Evolutionary conservation across 768 basidiomycete species (phyloP).

Genomic region (Leccinum disarticulatum): DNA sequence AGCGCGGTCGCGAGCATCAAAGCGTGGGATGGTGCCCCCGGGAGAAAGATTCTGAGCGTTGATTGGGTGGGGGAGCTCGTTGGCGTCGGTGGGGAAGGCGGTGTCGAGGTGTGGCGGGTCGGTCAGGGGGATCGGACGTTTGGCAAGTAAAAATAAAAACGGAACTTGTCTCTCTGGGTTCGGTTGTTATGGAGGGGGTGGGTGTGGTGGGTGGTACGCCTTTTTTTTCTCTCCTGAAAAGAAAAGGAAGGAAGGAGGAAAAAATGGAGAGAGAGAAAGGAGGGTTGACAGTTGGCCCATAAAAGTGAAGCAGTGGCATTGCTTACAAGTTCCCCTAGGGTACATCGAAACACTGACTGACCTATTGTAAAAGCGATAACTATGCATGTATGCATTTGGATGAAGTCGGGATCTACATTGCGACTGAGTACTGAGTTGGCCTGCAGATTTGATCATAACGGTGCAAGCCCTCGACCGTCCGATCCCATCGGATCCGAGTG

Average conservation of each 20-base stretch:
- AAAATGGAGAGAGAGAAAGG: neutral
- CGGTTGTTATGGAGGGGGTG: neutral
- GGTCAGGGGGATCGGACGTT: constrained; percentile 29
- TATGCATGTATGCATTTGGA: too few relatives aligned
- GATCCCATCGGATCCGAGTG: too few relatives aligned
- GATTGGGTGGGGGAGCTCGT: constrained; percentile 59
- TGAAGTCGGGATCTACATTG: too few relatives aligned
- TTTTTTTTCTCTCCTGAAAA: neutral
- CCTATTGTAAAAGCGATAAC: neutral
- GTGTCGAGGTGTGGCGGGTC: constrained; percentile 63
- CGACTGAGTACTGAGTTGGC: too few relatives aligned
- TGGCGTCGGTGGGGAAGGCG: constrained; percentile 63
- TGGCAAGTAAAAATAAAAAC: neutral
- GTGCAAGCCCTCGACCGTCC: too few relatives aligned
- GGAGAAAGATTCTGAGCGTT: constrained; percentile 57
- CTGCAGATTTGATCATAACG: too few relatives aligned
- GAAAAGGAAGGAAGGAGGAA: too few relatives aligned
- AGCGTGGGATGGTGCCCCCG: constrained; percentile 46
- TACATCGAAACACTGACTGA: too few relatives aligned
- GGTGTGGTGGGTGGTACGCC: neutral
- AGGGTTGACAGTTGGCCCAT: neutral
- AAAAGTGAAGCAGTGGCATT: neutral
- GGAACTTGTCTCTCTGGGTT: neutral
- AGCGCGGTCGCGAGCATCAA: constrained; percentile 64
- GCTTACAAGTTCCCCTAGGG: neutral